Base-by-base conservation (phyloP, 2,329 filamentous ascomycete genomes). In the Colletotrichum tropicicola region DNA sequence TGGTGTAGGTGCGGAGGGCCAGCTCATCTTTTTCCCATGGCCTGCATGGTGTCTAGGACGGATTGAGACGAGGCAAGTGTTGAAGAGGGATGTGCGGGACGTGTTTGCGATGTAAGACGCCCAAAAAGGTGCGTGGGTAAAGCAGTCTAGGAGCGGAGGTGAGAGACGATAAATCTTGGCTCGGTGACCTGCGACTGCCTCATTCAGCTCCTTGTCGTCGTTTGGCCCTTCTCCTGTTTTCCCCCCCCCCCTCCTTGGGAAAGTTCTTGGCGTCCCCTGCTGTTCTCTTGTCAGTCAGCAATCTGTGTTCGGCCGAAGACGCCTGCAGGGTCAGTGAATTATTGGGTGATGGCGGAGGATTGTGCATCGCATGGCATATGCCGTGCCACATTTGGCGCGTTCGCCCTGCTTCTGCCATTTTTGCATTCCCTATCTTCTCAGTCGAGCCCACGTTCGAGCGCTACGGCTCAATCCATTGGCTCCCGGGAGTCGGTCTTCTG, bases 321-420 rank as follows among this genome's bases (percentile, higher is more conserved):
- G 43, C 48, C 60, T 64, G 56, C 61, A 64, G 56, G 61, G 61
- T 10, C 25, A 35, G 45, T 28, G 6, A 35, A 60, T 43, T 64
- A 60, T 64, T 64, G 61, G 23, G 30, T 54, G 35, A 49, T 64
- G 48, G 61, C 56, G 49, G 48, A 43, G 56, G 61, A 37, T 60
- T 60, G 61, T 60, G 56, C 61, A 59, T 47, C 61, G 48, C 61
- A 28, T 64, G 61, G 37, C 56, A 64, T 49, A 64, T 64, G 56
- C 48, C 37, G 61, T 64, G 37, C 56, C 21, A 54, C 61, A n/a
- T 19, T 39, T 13, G 39, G 19, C 47, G 56, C 48, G 19, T 45
- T 37, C 41, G 28, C 32, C 56, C 55, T 48, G 55, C 41, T 17
- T 45, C 27, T 12, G 21, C 39, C 15, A 10, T 17, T 10, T 17